phyloP scores from a whole-genome alignment of 2,329 filamentous ascomycete species.

The Pestalotiopsis sp. region DNA sequence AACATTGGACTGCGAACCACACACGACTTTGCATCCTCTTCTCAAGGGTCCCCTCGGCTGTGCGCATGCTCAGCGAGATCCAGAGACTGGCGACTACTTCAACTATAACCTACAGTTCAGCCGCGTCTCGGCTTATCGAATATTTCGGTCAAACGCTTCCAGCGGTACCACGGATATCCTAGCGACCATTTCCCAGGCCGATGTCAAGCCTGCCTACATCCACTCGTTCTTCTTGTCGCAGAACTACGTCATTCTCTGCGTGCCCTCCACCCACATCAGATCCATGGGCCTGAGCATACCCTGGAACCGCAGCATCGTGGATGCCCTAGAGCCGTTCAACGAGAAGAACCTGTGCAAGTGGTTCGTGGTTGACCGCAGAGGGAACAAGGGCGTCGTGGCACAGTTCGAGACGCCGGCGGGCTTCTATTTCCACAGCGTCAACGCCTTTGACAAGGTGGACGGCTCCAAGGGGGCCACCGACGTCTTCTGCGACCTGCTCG shows the following conservation, averaged over 20 bases:
- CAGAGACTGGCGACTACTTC: constrained; percentile 72
- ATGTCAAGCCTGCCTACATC: constrained; percentile 68
- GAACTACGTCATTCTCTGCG: constrained; percentile 71
- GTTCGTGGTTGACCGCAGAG: constrained; percentile 72
- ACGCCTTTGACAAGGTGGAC: constrained; percentile 68
- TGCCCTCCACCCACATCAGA: constrained; percentile 67
- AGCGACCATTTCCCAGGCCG: constrained; percentile 59
- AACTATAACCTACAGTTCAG: constrained; percentile 80
- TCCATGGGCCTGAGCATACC: constrained; percentile 61
- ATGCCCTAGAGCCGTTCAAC: constrained; percentile 68
- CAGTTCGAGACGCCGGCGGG: constrained; percentile 68
- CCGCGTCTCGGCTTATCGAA: constrained; percentile 58
- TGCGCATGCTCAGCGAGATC: constrained; percentile 73
- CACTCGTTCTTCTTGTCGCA: constrained; percentile 78
- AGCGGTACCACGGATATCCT: constrained; percentile 71
- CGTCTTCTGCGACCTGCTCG: constrained; percentile 66
- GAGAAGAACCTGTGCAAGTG: constrained; percentile 59
- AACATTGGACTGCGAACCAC: constrained; percentile 64
- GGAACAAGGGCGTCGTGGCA: constrained; percentile 65
- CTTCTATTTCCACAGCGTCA: constrained; percentile 81
- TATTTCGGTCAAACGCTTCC: constrained; percentile 66
- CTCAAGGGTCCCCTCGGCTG: constrained; percentile 69
- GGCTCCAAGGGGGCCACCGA: constrained; percentile 40
- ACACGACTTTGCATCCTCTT: constrained; percentile 65
- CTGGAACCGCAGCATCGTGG: constrained; percentile 68